Evolutionary conservation across 306 rosid species (phyloP), one percentile per base, ranked within the genome.

Genomic region (Dryas octopetala): DNA sequence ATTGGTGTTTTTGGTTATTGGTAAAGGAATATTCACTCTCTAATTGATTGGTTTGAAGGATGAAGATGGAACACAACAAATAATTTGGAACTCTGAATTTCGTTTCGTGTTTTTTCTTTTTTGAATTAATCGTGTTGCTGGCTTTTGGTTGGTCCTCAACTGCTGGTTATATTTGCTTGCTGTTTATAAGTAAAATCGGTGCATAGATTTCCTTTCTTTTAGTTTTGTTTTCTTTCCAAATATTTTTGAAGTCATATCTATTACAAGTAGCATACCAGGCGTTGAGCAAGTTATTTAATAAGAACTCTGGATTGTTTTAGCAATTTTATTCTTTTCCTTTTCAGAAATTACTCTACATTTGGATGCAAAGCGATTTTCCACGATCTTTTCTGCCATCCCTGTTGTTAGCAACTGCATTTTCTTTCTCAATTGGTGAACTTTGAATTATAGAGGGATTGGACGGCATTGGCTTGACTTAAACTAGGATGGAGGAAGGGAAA

Each of bases 401-500:
- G 7, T 67, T 65, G 78, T 63, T 58, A 74, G 59, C 61, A 45
- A 48, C 66, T 80, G 71, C 57, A 14, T 64, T 74, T 68, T 68
- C 17, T 19, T 62, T 57, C 44, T 76, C 67, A 78, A 71, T 43
- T 6, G 19, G 66, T 23, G 66, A 77, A 49, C 66, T 66, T 51
- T 44, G 64, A 74, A 78, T 53, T 74, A 54, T 66, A 75, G 75
- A 75, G 74, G 74, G 78, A 66, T n/a, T 64, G 66, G 43, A 40
- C 44, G 70, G 50, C 32, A 45, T 74, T 74, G 17, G 5, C 61
- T 78, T 64, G 70, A 66, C 55, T 80, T 46, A 63, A 23, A 71
- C 55, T 41, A 49, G 77, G 66, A 57, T 95, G 99, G 89, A 86
- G 52, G 96, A 84, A 75, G 89, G 87, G 76, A 90, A 85, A 72